Conservation (phyloP, 306 rosid species). For the Citrullus mucosospermus region DNA sequence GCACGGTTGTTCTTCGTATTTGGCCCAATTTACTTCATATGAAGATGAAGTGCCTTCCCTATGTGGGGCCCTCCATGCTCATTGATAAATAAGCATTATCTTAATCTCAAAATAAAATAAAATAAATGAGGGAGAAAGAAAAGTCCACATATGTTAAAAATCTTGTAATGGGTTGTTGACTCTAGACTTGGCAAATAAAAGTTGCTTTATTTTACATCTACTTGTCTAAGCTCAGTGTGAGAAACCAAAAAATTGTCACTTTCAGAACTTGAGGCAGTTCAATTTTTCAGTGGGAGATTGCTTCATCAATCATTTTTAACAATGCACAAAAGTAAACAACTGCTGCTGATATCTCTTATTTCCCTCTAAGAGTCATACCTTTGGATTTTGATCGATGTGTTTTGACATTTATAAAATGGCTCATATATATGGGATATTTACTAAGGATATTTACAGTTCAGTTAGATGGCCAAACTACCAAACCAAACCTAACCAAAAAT, state of each 20-base stretch:
- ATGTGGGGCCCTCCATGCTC: not conserved
- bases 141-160: not conserved
- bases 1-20: not conserved
- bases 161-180: not conserved
- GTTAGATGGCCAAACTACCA: too few relatives aligned
- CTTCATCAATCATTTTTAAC: not conserved
- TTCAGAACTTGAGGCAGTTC: not conserved
- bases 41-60: not conserved
- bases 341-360: not conserved
- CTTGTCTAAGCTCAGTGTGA: not conserved
- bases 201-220: not conserved
- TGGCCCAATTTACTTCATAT: not conserved
- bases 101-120: not conserved
- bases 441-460: too few relatives aligned
- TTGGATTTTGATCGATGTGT: not conserved
- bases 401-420: not conserved
- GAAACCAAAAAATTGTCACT: not conserved
- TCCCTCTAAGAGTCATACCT: not conserved
- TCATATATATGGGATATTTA: not conserved
- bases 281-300: not conserved
- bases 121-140: too few relatives aligned
- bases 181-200: not conserved
- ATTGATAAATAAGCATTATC: not conserved
- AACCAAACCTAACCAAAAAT: too few relatives aligned
- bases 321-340: not conserved